A percentile compares a stretch with the other conserved stretches of the same genome.
These are phyloP conservation scores for Acacia pycnantha DNA, from an alignment of 331 rosid species.

Conservation along the genomic window DNA sequence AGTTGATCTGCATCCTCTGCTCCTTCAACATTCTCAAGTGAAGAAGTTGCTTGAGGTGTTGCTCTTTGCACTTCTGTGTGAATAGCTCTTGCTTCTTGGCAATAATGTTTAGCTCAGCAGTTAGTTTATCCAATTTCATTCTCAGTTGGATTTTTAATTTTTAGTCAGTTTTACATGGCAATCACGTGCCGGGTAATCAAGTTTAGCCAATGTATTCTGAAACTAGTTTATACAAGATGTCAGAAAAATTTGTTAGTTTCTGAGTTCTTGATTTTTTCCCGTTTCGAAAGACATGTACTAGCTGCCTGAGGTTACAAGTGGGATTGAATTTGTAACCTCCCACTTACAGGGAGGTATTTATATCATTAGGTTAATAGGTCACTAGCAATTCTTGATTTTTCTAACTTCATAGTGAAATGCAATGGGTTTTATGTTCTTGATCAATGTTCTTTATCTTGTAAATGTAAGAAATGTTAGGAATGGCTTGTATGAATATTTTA, in stretches of 20 bases:
- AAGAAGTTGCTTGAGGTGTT: slow-evolving; percentile 40
- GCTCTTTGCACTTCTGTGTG: slow-evolving; percentile 45
- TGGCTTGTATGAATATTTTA: background rate
- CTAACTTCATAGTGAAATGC: background rate
- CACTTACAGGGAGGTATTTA: background rate
- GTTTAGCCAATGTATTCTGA: slow-evolving; percentile 22
- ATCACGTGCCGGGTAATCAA: slow-evolving; percentile 27
- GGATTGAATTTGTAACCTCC: background rate
- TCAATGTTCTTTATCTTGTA: background rate
- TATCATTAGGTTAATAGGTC: background rate
- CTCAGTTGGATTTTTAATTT: slow-evolving; percentile 37
- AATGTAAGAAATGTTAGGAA: background rate
- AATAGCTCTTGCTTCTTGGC: slow-evolving; percentile 42
- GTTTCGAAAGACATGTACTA: background rate
- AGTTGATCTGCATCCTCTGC: slow-evolving; percentile 22
- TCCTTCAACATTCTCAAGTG: slow-evolving; percentile 30
- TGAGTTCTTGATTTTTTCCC: background rate
- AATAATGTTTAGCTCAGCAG: slow-evolving; percentile 49
- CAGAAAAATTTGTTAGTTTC: background rate
- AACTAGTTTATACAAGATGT: background rate
- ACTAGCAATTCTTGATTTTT: background rate
- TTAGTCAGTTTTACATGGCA: slow-evolving; percentile 25
- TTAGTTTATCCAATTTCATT: slow-evolving; percentile 30
- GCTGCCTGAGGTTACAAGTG: background rate
- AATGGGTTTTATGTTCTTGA: background rate